phyloP scores from a whole-genome alignment of 139 green algal genomes.

The Edaphochlamys debaryana region DNA sequence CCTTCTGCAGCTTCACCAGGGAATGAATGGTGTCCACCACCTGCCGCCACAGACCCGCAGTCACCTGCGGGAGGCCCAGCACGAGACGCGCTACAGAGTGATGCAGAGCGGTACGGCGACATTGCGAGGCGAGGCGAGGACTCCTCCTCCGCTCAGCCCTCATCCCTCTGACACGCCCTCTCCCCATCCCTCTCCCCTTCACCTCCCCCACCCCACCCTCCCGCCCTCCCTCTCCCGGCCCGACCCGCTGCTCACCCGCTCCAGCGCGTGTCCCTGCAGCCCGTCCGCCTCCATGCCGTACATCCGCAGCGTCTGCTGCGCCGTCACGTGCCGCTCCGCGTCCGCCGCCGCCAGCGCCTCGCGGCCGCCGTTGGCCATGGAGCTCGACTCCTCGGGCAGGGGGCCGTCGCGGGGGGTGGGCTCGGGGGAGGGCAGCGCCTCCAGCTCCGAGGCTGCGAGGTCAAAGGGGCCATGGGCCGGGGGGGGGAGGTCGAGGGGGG shows the following conservation, averaged over 20 bases:
- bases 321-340: not conserved
- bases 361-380: not conserved
- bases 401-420: not conserved
- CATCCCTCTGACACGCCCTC: not conserved
- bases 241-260: not conserved
- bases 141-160: too few relatives aligned
- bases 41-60: constrained; percentile 1
- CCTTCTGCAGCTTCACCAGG: constrained; percentile 18
- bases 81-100: not conserved
- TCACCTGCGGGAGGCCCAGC: not conserved
- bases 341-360: not conserved
- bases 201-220: not conserved
- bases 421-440: not conserved
- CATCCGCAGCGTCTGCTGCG: not conserved
- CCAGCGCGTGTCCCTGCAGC: not conserved
- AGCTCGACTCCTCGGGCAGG: too few relatives aligned
- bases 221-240: not conserved
- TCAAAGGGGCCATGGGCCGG: too few relatives aligned
- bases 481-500: too few relatives aligned
- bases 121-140: too few relatives aligned
- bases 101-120: not conserved
- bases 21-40: constrained; percentile 10
- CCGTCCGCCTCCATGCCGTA: not conserved
- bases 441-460: not conserved
- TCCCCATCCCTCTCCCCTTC: not conserved